Base-by-base conservation (phyloP, 2,329 filamentous ascomycete species). In the Exophiala dermatitidis region DNA sequence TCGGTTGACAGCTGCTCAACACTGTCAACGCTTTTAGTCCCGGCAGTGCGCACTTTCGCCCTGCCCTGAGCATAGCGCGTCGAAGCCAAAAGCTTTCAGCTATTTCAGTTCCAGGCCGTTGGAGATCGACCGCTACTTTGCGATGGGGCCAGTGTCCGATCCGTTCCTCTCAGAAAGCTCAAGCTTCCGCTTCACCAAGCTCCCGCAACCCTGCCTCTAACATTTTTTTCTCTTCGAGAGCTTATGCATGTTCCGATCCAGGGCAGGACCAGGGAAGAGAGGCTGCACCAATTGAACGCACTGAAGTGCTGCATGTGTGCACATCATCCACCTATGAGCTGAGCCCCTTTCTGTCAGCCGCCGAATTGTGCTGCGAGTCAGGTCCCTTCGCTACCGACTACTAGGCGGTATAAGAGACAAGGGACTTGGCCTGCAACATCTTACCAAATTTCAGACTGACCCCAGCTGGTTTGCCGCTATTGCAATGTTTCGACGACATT, bases 181-280 rank as follows among this genome's bases (percentile, higher is more conserved):
- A 31, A 37, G 31, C 31, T 37, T 36, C 33, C 33, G 44, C 30
- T 47, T 30, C 30, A 30, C 44, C 44, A 47, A 47, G 44, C 44
- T 47, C 19, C 31, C 7, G 4, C 28, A 47, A 26, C 44, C 44
- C 44, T 47, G 44, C 44, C 34, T 47, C 30, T 36, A 10, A 29
- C 42, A 34, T 47, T 19, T 34, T 47, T 37, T 7, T 28, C 44
- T 26, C 6, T 6, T 28, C 12, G 12, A 41, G 19, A 26, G 38
- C 38, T 28, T 12, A 41, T 41, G 38, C 38, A 41, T 26, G 38
- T 10, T 9, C 38, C 6, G 9, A 26, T 41, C 38, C 38, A 41
- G 38, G 19, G 38, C 19, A 41, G 12, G 38, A 5, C 12, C 3
- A 5, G 10, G 6, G 38, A 9, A 28, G 12, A 28, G 42, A 45